Evolutionary conservation across 306 rosid species (phyloP), one percentile per base, ranked within the genome.

Genomic region (Cucurbita maxima): DNA sequence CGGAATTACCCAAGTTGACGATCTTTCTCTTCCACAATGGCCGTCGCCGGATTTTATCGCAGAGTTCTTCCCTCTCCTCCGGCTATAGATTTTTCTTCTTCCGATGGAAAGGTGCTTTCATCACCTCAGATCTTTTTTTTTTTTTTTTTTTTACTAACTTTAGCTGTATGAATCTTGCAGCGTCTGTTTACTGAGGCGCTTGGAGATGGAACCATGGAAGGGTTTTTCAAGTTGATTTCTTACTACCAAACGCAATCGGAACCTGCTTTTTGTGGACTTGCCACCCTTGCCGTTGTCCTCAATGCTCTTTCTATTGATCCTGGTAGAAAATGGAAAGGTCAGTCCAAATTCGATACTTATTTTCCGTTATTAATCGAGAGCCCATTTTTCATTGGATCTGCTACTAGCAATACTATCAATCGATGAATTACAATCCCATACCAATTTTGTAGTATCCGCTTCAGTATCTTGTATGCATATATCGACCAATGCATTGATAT

Each of bases 291-390:
- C 6, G 80, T 87, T 74, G 98, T 90, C 16, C 97, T 94, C 79
- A 90, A 94, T 34, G 96, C 98, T 6, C 98, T 94, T 34, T 79
- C 97, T 11, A 90, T 94, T 68, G 98, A 94, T 54, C 98, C 97
- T n/a, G 95, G 98, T 34, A 75, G 98, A 45, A 94, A 94, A 85
- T 94, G 98, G 98, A 94, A 94, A 87, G 98, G 98, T 90, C 9
- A 13, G 10, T 74, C 12, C 7, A 57, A 20, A 10, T 10, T 57
- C 61, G 8, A 7, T 30, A 57, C 37, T 22, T 19, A 11, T 16
- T 55, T 56, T 15, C 6, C 11, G 20, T 44, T 64, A 10, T 1
- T 3, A 25, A 25, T 20, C 22, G n/a, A 58, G 8, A 16, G 2
- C 25, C 51, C 4, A 40, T 40, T 18, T 63, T 4, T 1, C 54